Percentiles rank a stretch among this genome's conserved stretches.
Conservation (phyloP, 2,329 filamentous ascomycete species). For the Aspergillus pseudoterreus region DNA sequence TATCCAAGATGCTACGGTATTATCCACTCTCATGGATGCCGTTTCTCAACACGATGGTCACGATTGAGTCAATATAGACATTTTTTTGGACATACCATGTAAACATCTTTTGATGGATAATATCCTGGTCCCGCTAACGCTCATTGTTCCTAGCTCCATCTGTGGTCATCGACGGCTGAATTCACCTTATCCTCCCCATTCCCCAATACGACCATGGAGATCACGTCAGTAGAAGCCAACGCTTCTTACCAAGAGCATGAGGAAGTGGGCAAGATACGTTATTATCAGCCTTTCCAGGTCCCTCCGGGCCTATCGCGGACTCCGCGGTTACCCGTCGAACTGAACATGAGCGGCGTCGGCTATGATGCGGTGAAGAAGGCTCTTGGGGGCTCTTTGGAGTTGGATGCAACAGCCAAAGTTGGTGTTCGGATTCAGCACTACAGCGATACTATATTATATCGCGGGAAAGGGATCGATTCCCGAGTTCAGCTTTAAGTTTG, state of each 20-base stretch:
- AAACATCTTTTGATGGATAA: conserved; percentile 24
- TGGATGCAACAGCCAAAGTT: conserved; percentile 75
- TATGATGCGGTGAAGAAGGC: conserved; percentile 78
- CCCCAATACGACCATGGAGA: conserved; percentile 65
- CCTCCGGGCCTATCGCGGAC: conserved; percentile 69
- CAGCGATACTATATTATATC: conserved; percentile 68
- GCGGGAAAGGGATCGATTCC: conserved; percentile 67
- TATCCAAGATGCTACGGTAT: conserved; percentile 72
- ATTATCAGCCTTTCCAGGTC: conserved; percentile 70
- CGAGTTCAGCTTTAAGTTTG: conserved; percentile 43
- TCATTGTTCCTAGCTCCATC: conserved; percentile 55
- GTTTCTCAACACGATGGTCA: conserved; percentile 9
- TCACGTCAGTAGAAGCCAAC: conserved; percentile 78
- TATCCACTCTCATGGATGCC: conserved; percentile 22
- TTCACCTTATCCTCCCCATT: conserved; percentile 83
- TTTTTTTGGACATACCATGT: conserved; percentile 7
- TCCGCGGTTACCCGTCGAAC: conserved; percentile 76
- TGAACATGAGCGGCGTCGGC: conserved; percentile 72
- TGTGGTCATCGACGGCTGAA: conserved; percentile 79
- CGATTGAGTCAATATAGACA: conserved; percentile 5
- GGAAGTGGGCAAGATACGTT: conserved; percentile 71
- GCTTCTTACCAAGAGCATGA: conserved; percentile 81
- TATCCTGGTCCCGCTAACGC: conserved; percentile 12
- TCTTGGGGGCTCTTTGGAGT: conserved; percentile 71
- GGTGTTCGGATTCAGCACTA: conserved; percentile 72